These are phyloP conservation scores for Colletotrichum sp. DNA, from an alignment of 2,329 filamentous ascomycete genomes.

Conservation along the genomic window DNA sequence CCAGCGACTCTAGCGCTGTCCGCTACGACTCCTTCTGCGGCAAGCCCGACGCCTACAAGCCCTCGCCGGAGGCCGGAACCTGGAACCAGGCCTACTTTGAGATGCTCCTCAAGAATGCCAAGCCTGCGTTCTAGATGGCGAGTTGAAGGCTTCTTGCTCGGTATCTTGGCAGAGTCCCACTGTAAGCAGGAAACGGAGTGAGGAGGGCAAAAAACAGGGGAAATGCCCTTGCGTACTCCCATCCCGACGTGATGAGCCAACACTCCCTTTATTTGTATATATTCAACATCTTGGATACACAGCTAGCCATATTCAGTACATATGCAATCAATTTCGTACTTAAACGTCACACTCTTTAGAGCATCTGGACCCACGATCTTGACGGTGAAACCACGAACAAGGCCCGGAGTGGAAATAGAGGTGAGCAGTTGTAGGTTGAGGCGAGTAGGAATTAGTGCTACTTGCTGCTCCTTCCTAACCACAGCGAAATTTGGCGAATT, in stretches of 20 bases:
- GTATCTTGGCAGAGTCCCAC: neutral
- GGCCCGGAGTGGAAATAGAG: neutral
- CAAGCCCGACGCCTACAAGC: conserved; percentile 46
- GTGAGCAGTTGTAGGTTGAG: neutral
- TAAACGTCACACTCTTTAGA: neutral
- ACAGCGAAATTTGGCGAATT: neutral
- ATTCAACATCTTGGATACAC: neutral
- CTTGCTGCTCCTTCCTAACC: neutral
- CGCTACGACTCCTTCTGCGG: conserved; percentile 44
- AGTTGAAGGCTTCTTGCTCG: neutral
- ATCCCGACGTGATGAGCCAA: neutral
- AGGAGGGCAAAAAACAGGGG: neutral
- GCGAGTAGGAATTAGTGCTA: neutral
- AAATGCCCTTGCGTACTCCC: neutral
- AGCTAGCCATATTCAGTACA: neutral
- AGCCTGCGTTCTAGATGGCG: conserved; percentile 12
- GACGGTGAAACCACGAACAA: neutral
- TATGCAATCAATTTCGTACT: neutral
- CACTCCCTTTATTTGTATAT: neutral
- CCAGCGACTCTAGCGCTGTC: conserved; percentile 36
- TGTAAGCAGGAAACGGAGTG: neutral
- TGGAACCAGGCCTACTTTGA: conserved; percentile 41
- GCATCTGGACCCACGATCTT: neutral
- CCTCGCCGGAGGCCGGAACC: conserved; percentile 56
- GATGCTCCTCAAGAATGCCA: conserved; percentile 27